Evolutionary conservation across 2,329 filamentous ascomycete genomes (phyloP).

Genomic region (Hypocrella siamensis): DNA sequence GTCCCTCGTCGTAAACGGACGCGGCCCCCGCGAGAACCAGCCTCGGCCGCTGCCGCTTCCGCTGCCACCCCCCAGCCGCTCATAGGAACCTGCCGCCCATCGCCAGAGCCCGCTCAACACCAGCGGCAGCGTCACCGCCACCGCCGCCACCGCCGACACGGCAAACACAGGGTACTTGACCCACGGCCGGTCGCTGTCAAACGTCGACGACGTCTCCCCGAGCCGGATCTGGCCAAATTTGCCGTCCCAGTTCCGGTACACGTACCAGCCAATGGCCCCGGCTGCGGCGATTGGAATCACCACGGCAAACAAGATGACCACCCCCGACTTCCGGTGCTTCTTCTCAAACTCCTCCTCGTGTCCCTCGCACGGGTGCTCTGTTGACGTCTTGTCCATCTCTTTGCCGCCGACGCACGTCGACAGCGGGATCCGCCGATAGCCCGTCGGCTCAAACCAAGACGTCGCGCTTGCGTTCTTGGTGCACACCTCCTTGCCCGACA

Average conservation of each 20-base stretch:
- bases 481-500: constrained; percentile 35
- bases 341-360: constrained; percentile 68
- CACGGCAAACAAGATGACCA: constrained; percentile 75
- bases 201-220: constrained; percentile 44
- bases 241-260: constrained; percentile 70
- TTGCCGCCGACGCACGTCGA: constrained; percentile 69
- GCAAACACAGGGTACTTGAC: constrained; percentile 71
- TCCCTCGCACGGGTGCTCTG: constrained; percentile 47
- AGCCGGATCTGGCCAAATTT: constrained; percentile 89
- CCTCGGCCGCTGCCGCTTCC: constrained; percentile 28
- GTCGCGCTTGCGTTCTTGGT: constrained; percentile 47
- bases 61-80: constrained; percentile 29
- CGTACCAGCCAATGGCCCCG: constrained; percentile 62
- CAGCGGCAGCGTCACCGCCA: constrained; percentile 50
- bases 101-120: constrained; percentile 61
- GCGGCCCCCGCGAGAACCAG: constrained; percentile 38
- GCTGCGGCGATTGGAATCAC: constrained; percentile 60
- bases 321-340: constrained; percentile 53
- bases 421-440: constrained; percentile 78
- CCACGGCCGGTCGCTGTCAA: constrained; percentile 61
- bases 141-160: constrained; percentile 46
- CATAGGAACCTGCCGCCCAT: constrained; percentile 33
- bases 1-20: constrained; percentile 73
- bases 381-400: constrained; percentile 53
- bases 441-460: constrained; percentile 73